Percentiles rank a stretch among this genome's conserved stretches.
phyloP scores from a whole-genome alignment of 2,329 filamentous ascomycete genomes.

The Paraphoma sp. region DNA sequence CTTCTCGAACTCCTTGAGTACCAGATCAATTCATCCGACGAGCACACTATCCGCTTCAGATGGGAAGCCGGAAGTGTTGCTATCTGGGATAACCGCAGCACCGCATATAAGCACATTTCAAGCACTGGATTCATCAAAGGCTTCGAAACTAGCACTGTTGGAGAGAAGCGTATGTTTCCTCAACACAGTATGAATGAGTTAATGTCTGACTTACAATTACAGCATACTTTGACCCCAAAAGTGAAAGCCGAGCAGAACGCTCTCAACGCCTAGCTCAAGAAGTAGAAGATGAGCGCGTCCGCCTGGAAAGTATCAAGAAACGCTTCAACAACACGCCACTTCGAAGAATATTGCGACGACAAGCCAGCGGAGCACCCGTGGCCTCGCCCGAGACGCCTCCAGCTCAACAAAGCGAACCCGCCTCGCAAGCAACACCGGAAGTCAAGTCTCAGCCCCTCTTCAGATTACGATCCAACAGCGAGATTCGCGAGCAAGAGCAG shows the following conservation, averaged over 20 bases:
- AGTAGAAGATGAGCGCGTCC: conserved; percentile 2
- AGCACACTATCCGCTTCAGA: conserved; percentile 14
- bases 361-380: neutral
- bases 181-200: neutral
- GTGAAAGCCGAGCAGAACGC: conserved; percentile 11
- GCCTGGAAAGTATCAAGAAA: conserved; percentile 5
- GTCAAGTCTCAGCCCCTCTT: neutral
- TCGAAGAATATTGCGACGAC: conserved; percentile 12
- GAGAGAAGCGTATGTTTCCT: conserved; percentile 11
- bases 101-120: conserved; percentile 7
- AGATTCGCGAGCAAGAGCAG: neutral
- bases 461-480: neutral
- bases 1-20: conserved; percentile 12
- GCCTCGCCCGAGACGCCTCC: neutral
- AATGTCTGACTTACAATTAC: neutral
- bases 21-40: conserved; percentile 14
- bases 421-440: neutral
- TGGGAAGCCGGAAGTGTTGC: conserved; percentile 17
- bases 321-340: conserved; percentile 20
- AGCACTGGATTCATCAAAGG: neutral
- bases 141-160: neutral
- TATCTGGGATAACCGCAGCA: conserved; percentile 20
- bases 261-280: conserved; percentile 2
- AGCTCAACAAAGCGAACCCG: neutral
- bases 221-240: conserved; percentile 15